These are phyloP conservation scores for Boeremia exigua DNA, from an alignment of 2,329 filamentous ascomycete genomes.

Conservation along the genomic window DNA sequence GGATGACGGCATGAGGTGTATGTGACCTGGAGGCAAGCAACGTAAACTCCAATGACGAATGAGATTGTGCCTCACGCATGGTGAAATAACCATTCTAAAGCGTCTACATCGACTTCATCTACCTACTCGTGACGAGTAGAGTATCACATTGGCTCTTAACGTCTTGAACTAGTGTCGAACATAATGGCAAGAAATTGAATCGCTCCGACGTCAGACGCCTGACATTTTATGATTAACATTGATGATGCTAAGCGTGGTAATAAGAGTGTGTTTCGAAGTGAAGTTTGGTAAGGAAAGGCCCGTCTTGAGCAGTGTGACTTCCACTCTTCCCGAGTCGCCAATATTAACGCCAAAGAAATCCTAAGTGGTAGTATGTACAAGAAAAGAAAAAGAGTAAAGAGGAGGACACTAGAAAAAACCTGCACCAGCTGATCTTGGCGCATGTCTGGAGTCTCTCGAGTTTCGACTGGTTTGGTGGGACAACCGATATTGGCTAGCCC, in stretches of 20 bases:
- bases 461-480: not conserved
- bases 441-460: not conserved
- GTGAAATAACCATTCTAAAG: too few relatives aligned
- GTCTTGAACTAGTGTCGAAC: too few relatives aligned
- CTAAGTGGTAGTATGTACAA: not conserved
- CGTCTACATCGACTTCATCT: too few relatives aligned
- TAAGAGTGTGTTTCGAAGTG: constrained; percentile 15
- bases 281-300: not conserved
- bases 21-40: too few relatives aligned
- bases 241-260: not conserved
- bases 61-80: too few relatives aligned
- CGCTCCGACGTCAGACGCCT: too few relatives aligned
- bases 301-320: not conserved
- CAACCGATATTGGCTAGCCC: not conserved
- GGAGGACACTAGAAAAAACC: not conserved
- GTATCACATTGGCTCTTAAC: too few relatives aligned
- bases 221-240: not conserved
- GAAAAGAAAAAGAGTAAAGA: not conserved
- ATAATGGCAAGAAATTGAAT: too few relatives aligned
- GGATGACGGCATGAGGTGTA: too few relatives aligned
- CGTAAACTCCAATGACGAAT: too few relatives aligned
- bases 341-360: not conserved
- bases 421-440: not conserved
- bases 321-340: not conserved
- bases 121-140: too few relatives aligned